Conservation (phyloP, 768 basidiomycete genomes). For the Erythrobasidium yunnanense region DNA sequence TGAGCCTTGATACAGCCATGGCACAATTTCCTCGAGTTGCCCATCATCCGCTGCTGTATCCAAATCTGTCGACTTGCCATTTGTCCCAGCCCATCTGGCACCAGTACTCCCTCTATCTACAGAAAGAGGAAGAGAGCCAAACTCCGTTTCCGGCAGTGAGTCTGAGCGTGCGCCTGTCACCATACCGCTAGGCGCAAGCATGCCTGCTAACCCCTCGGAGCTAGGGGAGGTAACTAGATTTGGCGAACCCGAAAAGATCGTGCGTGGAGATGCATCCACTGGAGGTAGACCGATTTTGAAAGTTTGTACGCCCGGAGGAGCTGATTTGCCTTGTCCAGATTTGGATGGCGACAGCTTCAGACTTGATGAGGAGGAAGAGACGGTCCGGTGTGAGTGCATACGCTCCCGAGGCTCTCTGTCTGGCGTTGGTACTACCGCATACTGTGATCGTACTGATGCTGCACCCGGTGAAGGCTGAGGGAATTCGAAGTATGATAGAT, state of each 20-base stretch:
- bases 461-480: background rate
- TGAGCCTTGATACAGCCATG: conserved; percentile 26
- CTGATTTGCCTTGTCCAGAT: background rate
- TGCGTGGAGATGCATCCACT: background rate
- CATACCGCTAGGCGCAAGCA: background rate
- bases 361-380: background rate
- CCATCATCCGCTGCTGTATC: conserved; percentile 20
- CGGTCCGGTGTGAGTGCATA: too few species aligned
- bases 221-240: background rate
- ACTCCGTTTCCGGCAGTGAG: conserved; percentile 15
- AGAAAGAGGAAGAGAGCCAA: background rate
- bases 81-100: background rate
- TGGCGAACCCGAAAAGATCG: background rate
- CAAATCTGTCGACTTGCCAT: background rate
- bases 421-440: background rate
- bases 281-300: conserved; percentile 22
- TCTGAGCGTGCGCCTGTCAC: conserved; percentile 4
- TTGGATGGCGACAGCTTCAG: background rate
- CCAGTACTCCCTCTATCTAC: background rate
- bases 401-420: background rate
- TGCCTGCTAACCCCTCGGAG: background rate
- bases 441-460: background rate
- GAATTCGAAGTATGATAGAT: background rate
- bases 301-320: conserved; percentile 13
- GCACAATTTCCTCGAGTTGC: conserved; percentile 28